Percentiles rank a stretch among this genome's conserved stretches.
phyloP scores from a whole-genome alignment of 441 rosid species.

The Erodium trifolium region DNA sequence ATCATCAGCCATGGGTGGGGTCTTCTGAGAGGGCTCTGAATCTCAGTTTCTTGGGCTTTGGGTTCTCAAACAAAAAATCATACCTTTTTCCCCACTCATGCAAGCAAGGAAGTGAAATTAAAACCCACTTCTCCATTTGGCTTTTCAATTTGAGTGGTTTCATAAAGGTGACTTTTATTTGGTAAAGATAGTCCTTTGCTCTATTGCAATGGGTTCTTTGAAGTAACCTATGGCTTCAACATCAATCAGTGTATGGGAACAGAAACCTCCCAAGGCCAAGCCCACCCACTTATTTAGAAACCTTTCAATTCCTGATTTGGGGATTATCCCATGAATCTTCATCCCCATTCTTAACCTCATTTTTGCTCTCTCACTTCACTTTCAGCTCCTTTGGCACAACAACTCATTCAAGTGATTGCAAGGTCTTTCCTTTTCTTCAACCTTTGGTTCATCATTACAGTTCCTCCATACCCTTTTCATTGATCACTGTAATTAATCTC shows the following conservation, averaged over 20 bases:
- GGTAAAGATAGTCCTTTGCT: conserved; percentile 19
- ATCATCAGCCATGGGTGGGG: conserved; percentile 23
- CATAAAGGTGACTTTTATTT: conserved; percentile 21
- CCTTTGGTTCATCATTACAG: conserved; percentile 7
- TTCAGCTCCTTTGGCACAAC: conserved; percentile 1
- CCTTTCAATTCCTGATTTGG: conserved; percentile 20
- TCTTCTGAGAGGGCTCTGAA: conserved; percentile 25
- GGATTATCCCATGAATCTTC: conserved; percentile 22
- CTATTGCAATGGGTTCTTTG: conserved; percentile 25
- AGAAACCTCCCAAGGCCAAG: not conserved
- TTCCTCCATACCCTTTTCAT: not conserved
- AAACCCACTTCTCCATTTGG: conserved; percentile 18
- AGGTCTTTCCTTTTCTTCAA: conserved; percentile 35
- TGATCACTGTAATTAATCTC: not conserved
- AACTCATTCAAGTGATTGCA: conserved; percentile 19
- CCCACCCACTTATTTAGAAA: conserved; percentile 18
- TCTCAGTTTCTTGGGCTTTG: conserved; percentile 56
- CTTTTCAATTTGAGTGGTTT: conserved; percentile 12
- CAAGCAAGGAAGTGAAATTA: conserved; percentile 20
- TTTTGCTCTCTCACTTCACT: conserved; percentile 14
- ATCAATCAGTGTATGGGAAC: conserved; percentile 21
- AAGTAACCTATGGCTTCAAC: conserved; percentile 18
- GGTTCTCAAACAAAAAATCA: conserved; percentile 26
- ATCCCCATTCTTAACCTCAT: conserved; percentile 12
- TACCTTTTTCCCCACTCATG: conserved; percentile 30